Evolutionary conservation across 257 asterid species (phyloP).

Genomic region (Salvia rosmarinus): DNA sequence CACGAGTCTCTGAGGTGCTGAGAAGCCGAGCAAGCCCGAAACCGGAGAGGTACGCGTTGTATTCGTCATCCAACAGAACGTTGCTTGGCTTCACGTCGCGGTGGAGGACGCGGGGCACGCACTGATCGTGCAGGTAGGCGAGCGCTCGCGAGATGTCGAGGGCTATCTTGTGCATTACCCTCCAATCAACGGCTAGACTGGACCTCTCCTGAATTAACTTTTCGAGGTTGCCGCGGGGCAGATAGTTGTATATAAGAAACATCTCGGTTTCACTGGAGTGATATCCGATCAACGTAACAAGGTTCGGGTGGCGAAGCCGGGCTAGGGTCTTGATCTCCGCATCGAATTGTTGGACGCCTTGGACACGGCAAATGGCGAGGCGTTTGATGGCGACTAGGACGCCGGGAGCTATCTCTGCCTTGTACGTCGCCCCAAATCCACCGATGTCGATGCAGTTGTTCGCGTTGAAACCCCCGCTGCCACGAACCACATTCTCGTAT

Average conservation of each 20-base stretch:
- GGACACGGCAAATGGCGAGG: slow-evolving; percentile 82
- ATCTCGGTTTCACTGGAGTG: slow-evolving; percentile 88
- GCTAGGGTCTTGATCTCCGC: slow-evolving; percentile 88
- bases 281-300: slow-evolving; percentile 88
- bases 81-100: slow-evolving; percentile 97
- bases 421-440: slow-evolving; percentile 95
- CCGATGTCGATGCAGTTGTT: slow-evolving; percentile 92
- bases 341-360: slow-evolving; percentile 68
- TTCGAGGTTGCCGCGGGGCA: slow-evolving; percentile 86
- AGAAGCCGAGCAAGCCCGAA: slow-evolving; percentile 82
- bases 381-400: slow-evolving; percentile 84
- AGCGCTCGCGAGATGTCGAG: slow-evolving; percentile 83
- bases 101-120: slow-evolving; percentile 91
- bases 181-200: slow-evolving; percentile 82
- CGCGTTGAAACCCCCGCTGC: slow-evolving; percentile 81
- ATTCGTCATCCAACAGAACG: slow-evolving; percentile 78
- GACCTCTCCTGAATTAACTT: slow-evolving; percentile 81
- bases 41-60: slow-evolving; percentile 79
- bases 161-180: slow-evolving; percentile 86
- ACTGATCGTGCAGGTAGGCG: slow-evolving; percentile 87
- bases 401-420: slow-evolving; percentile 91
- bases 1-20: slow-evolving; percentile 88
- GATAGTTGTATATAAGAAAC: slow-evolving; percentile 79
- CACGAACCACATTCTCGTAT: slow-evolving; percentile 77
- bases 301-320: slow-evolving; percentile 77